phyloP scores from a whole-genome alignment of 2,329 filamentous ascomycete species.

The Penicillium sp. region DNA sequence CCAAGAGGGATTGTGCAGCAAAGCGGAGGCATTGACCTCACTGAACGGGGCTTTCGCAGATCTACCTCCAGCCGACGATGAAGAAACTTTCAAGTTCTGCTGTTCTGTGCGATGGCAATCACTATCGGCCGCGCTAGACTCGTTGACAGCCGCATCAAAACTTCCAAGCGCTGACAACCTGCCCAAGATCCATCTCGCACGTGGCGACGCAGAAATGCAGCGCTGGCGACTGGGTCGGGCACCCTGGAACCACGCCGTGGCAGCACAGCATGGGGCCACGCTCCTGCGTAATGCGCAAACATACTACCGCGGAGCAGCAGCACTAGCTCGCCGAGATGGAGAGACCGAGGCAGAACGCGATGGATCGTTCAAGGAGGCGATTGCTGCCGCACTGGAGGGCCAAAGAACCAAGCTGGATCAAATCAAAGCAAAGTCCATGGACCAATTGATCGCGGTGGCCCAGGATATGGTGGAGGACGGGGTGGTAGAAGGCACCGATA shows the following conservation, averaged over 20 bases:
- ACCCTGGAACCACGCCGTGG: constrained; percentile 51
- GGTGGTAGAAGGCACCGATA: constrained; percentile 47
- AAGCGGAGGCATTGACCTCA: constrained; percentile 63
- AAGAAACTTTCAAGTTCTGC: constrained; percentile 39
- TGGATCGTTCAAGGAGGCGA: constrained; percentile 55
- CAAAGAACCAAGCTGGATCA: constrained; percentile 49
- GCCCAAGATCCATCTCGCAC: constrained; percentile 59
- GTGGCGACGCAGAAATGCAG: constrained; percentile 63
- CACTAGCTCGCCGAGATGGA: constrained; percentile 49
- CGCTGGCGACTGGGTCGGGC: constrained; percentile 58
- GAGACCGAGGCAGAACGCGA: constrained; percentile 51
- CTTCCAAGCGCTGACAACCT: constrained; percentile 57
- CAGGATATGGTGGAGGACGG: constrained; percentile 62
- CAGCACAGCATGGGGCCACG: constrained; percentile 53
- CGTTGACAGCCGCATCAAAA: constrained; percentile 59
- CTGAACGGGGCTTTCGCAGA: constrained; percentile 58
- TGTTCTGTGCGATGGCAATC: constrained; percentile 58
- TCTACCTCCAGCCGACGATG: constrained; percentile 35
- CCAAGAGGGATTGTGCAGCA: constrained; percentile 58
- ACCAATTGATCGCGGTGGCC: constrained; percentile 51
- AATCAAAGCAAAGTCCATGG: constrained; percentile 42
- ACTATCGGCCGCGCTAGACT: constrained; percentile 57
- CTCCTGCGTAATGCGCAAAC: constrained; percentile 63
- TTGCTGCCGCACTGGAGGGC: constrained; percentile 54
- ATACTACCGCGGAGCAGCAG: constrained; percentile 62